Conservation (phyloP, 2,329 filamentous ascomycete genomes). For the Verticillium nubilum region DNA sequence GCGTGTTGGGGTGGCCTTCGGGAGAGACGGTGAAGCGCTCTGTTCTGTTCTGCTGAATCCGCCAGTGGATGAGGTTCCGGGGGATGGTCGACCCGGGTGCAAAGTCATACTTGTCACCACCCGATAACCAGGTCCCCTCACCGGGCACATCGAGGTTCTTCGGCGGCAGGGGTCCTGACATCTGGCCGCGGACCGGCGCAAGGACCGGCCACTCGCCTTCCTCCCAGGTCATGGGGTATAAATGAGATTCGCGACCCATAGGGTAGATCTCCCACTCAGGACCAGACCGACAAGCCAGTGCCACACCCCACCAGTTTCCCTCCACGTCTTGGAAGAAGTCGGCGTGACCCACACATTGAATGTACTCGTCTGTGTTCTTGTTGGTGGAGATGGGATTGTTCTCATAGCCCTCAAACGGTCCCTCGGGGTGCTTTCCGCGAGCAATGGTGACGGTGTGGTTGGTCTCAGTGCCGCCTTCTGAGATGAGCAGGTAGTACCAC, state of each 20-base stretch:
- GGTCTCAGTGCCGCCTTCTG: slow-evolving; percentile 45
- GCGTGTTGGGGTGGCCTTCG: slow-evolving; percentile 30
- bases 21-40: slow-evolving; percentile 40
- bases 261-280: slow-evolving; percentile 30
- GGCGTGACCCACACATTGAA: slow-evolving; percentile 51
- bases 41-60: slow-evolving; percentile 35
- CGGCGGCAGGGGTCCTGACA: slow-evolving; percentile 32
- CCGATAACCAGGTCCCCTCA: slow-evolving; percentile 33
- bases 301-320: slow-evolving; percentile 35
- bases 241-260: slow-evolving; percentile 37
- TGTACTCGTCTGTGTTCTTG: slow-evolving; percentile 35
- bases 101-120: slow-evolving; percentile 42
- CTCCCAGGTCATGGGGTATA: slow-evolving; percentile 32
- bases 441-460: slow-evolving; percentile 44
- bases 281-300: slow-evolving; percentile 32
- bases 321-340: slow-evolving; percentile 47
- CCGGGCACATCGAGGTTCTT: slow-evolving; percentile 21
- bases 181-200: slow-evolving; percentile 15
- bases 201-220: slow-evolving; percentile 26
- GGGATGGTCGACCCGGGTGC: slow-evolving; percentile 36
- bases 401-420: slow-evolving; percentile 37
- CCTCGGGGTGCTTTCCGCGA: slow-evolving; percentile 31
- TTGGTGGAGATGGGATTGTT: slow-evolving; percentile 41
- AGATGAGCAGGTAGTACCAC: slow-evolving; percentile 48
- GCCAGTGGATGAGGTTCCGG: slow-evolving; percentile 50